Evolutionary conservation across 2,329 filamentous ascomycete genomes (phyloP).

Genomic region (Teratosphaeria viscida): DNA sequence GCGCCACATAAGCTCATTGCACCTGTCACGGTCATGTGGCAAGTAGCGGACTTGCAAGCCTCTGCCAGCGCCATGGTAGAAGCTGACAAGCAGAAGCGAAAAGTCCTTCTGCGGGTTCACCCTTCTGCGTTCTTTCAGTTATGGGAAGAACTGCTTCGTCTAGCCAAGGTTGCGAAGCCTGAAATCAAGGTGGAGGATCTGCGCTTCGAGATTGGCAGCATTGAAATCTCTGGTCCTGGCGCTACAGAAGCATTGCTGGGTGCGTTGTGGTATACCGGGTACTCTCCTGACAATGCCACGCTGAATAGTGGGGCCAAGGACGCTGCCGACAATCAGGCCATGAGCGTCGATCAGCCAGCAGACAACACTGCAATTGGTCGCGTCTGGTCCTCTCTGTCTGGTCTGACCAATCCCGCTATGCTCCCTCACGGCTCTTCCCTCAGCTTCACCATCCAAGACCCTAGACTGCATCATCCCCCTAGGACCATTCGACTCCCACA

Average conservation of each 20-base stretch:
- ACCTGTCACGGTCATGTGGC: constrained; percentile 68
- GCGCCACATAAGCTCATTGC: constrained; percentile 51
- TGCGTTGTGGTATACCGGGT: constrained; percentile 42
- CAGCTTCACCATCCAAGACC: constrained; percentile 65
- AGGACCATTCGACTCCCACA: constrained; percentile 34
- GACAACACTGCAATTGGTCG: constrained; percentile 14
- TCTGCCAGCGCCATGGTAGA: constrained; percentile 8
- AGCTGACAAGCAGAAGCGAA: constrained; percentile 34
- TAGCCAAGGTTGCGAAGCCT: constrained; percentile 51
- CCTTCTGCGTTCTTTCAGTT: constrained; percentile 66
- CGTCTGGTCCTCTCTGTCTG: constrained; percentile 42
- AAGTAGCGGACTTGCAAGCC: constrained; percentile 33
- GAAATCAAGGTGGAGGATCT: constrained; percentile 56
- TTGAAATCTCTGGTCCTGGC: constrained; percentile 60
- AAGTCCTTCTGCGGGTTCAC: constrained; percentile 64
- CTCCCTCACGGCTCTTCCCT: constrained; percentile 62
- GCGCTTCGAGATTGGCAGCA: constrained; percentile 62
- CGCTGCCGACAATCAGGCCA: neutral
- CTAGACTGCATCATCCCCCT: constrained; percentile 68
- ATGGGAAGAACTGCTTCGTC: constrained; percentile 51
- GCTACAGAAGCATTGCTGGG: constrained; percentile 69
- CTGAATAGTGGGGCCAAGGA: neutral
- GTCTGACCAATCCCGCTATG: constrained; percentile 57
- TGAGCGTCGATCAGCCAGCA: neutral
- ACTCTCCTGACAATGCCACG: neutral